Conservation (phyloP, 2,329 filamentous ascomycete species). For the Alternaria ethzedia region DNA sequence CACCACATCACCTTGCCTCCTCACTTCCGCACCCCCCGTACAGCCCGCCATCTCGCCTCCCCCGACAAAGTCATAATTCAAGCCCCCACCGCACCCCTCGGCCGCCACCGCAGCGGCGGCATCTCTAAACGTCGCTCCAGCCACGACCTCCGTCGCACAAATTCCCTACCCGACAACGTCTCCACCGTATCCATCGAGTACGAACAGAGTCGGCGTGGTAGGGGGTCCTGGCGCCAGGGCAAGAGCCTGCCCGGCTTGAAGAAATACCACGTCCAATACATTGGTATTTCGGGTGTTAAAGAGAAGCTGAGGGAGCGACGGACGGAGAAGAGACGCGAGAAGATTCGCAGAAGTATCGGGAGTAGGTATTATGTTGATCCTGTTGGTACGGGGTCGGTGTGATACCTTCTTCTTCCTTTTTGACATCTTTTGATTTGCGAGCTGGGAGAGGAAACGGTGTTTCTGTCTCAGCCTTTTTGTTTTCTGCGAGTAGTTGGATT, state of each 20-base stretch:
- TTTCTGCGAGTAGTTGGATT: not conserved
- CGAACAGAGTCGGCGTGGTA: conserved; percentile 7
- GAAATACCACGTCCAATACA: conserved; percentile 58
- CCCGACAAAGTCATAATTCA: conserved; percentile 35
- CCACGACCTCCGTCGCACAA: conserved; percentile 11
- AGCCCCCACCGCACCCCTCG: conserved; percentile 29
- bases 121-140: conserved; percentile 31
- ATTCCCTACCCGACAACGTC: conserved; percentile 26
- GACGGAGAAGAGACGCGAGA: conserved; percentile 60
- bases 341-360: conserved; percentile 62
- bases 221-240: conserved; percentile 37
- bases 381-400: conserved; percentile 1
- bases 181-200: conserved; percentile 17
- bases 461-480: not conserved
- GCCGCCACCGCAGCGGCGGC: conserved; percentile 21
- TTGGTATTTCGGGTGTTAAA: conserved; percentile 58
- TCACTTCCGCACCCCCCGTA: conserved; percentile 19
- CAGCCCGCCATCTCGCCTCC: conserved; percentile 17
- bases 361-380: conserved; percentile 48
- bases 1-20: conserved; percentile 36
- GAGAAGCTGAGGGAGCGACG: conserved; percentile 55
- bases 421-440: not conserved
- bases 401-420: not conserved
- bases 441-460: not conserved
- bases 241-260: conserved; percentile 50